Evolutionary conservation across 805 yeast species (phyloP).

Genomic region (Saturnispora galanensis): DNA sequence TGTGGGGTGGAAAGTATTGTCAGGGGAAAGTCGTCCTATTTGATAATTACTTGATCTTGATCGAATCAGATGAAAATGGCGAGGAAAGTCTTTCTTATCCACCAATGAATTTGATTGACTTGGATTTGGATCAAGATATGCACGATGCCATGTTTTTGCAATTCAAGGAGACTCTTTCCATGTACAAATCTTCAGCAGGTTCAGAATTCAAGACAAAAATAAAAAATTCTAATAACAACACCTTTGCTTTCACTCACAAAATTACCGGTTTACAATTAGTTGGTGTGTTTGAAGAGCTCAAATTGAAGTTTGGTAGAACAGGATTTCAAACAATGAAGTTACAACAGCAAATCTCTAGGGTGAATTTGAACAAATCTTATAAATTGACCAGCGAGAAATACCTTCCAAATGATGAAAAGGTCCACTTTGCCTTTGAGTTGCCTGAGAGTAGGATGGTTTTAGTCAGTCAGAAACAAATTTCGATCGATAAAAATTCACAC

Average conservation of each 20-base stretch:
- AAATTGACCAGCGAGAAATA: not conserved
- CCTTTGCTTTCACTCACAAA: conserved; percentile 6
- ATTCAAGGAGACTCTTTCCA: conserved; percentile 6
- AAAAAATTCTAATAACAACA: conserved; percentile 5
- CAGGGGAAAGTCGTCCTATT: conserved; percentile 6
- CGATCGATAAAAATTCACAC: not conserved
- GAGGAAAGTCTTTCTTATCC: conserved; percentile 5
- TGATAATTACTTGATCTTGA: conserved; percentile 5
- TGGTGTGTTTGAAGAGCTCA: conserved; percentile 9
- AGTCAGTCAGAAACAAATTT: not conserved
- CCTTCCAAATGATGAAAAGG: not conserved
- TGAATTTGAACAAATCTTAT: conserved; percentile 6
- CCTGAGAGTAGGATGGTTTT: not conserved
- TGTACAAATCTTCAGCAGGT: conserved; percentile 4
- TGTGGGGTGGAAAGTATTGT: conserved; percentile 8
- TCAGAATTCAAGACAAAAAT: conserved; percentile 4
- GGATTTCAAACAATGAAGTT: conserved; percentile 7
- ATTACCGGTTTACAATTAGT: conserved; percentile 7
- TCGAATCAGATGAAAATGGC: conserved; percentile 8
- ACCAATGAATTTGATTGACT: conserved; percentile 5
- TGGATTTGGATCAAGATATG: conserved; percentile 8
- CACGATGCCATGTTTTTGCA: conserved; percentile 9
- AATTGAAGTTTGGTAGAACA: conserved; percentile 7
- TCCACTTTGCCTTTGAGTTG: not conserved
- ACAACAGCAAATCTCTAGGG: conserved; percentile 7